phyloP scores from a whole-genome alignment of 371 early-diverging fungal species.

The Rhizomucor pusillus region DNA sequence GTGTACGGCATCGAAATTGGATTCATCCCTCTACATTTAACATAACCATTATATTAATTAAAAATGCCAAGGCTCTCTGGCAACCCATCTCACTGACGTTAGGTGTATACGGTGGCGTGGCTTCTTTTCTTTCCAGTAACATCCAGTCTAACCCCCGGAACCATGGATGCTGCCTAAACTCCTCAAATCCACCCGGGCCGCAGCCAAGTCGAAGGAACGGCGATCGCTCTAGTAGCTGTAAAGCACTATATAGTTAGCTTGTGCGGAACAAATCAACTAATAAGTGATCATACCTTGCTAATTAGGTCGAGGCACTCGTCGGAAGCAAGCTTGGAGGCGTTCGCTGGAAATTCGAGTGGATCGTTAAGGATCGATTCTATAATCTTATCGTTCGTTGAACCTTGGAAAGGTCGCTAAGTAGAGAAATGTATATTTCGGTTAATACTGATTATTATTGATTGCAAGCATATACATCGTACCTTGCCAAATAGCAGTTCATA shows the following conservation, averaged over 20 bases:
- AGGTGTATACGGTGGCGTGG: slow-evolving; percentile 63
- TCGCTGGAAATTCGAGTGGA: slow-evolving; percentile 55
- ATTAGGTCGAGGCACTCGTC: slow-evolving; percentile 54
- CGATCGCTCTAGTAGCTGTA: slow-evolving; percentile 52
- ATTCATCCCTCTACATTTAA: slow-evolving; percentile 46
- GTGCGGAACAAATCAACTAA: neutral
- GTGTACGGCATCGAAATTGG: slow-evolving; percentile 92
- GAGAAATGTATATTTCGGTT: neutral
- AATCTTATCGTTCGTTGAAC: slow-evolving; percentile 36
- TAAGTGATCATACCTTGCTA: slow-evolving; percentile 35
- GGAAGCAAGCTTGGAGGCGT: slow-evolving; percentile 43
- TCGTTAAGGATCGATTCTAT: slow-evolving; percentile 59
- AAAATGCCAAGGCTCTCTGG: neutral
- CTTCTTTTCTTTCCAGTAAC: slow-evolving; percentile 48
- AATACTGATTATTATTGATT: neutral
- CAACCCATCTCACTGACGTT: slow-evolving; percentile 38
- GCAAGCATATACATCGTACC: slow-evolving; percentile 27
- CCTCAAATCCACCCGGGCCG: slow-evolving; percentile 49
- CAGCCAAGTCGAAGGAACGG: slow-evolving; percentile 58
- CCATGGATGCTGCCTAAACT: slow-evolving; percentile 62
- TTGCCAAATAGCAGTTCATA: slow-evolving; percentile 80
- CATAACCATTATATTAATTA: neutral
- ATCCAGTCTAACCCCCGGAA: slow-evolving; percentile 61
- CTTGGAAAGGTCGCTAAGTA: slow-evolving; percentile 72
- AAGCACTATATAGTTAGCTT: neutral